Conservation (phyloP, 495 filamentous ascomycete species). For the Chaetomium tenue region DNA sequence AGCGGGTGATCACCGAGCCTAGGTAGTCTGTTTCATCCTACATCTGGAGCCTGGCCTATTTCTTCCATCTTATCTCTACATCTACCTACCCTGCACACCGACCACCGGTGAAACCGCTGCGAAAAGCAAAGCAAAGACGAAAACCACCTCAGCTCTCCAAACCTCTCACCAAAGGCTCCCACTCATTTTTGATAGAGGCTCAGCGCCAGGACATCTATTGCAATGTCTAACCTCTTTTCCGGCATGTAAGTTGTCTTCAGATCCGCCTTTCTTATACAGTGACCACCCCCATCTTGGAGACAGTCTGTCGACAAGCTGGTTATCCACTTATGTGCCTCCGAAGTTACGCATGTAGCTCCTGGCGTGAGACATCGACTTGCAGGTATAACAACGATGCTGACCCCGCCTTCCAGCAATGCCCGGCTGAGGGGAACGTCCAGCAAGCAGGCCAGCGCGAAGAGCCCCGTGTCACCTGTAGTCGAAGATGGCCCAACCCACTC, state of each 20-base stretch:
- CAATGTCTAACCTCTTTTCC: slow-evolving; percentile 75
- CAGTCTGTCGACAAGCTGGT: too few species aligned
- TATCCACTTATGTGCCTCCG: not conserved
- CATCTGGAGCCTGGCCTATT: not conserved
- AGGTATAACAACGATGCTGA: slow-evolving; percentile 18
- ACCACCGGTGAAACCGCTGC: not conserved
- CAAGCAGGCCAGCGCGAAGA: slow-evolving; percentile 43
- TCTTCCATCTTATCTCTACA: not conserved
- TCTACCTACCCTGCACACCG: slow-evolving; percentile 3
- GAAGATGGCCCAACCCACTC: slow-evolving; percentile 39
- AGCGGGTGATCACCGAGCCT: too few species aligned
- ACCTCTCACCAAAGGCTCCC: too few species aligned
- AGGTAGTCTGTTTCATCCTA: not conserved
- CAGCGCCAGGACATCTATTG: slow-evolving; percentile 18
- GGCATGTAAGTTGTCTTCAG: slow-evolving; percentile 63
- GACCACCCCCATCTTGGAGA: not conserved
- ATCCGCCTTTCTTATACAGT: too few species aligned
- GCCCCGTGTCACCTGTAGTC: slow-evolving; percentile 40
- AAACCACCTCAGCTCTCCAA: too few species aligned
- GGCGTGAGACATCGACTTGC: not conserved
- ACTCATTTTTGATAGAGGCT: too few species aligned
- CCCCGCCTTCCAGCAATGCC: slow-evolving; percentile 42
- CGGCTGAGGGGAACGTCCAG: slow-evolving; percentile 46
- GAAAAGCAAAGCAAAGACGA: too few species aligned
- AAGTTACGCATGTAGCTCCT: not conserved